Evolutionary conservation across 2,329 filamentous ascomycete species (phyloP).

Genomic region (Rhynchosporium graminicola): DNA sequence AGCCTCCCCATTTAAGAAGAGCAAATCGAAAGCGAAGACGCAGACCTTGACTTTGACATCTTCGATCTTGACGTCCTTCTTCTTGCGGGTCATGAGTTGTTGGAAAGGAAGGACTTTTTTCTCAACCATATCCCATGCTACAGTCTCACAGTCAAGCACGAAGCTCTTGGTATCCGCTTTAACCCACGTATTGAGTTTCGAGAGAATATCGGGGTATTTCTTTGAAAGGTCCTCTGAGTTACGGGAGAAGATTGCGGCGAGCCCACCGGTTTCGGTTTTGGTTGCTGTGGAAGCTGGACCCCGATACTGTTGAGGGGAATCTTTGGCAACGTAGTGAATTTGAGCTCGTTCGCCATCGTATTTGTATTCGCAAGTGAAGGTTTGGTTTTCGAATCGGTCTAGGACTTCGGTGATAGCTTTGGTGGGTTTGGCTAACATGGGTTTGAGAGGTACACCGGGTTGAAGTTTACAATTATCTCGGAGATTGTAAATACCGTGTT

Average conservation of each 20-base stretch:
- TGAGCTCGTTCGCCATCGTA: conserved; percentile 98
- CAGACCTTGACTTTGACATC: conserved; percentile 97
- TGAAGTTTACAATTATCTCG: conserved; percentile 85
- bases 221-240: conserved; percentile 97
- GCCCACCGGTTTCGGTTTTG: conserved; percentile 57
- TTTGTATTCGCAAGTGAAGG: conserved; percentile 98
- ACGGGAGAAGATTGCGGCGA: conserved; percentile 92
- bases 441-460: conserved; percentile 92
- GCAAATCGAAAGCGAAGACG: conserved; percentile 92
- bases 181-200: conserved; percentile 85
- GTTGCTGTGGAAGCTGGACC: conserved; percentile 60
- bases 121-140: conserved; percentile 91
- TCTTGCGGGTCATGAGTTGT: conserved; percentile 96
- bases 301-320: conserved; percentile 68
- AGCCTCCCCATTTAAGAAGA: conserved; percentile 90
- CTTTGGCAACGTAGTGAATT: conserved; percentile 92
- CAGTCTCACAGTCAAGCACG: conserved; percentile 97
- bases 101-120: conserved; percentile 98
- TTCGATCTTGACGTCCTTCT: conserved; percentile 93
- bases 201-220: conserved; percentile 95
- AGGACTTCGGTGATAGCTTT: conserved; percentile 98
- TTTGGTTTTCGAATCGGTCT: conserved; percentile 92
- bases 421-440: conserved; percentile 97
- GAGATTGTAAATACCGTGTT: conserved; percentile 82
- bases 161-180: conserved; percentile 90